Evolutionary conservation across 139 green algal species (phyloP).

Genomic region (Ettlia oleoabundans): DNA sequence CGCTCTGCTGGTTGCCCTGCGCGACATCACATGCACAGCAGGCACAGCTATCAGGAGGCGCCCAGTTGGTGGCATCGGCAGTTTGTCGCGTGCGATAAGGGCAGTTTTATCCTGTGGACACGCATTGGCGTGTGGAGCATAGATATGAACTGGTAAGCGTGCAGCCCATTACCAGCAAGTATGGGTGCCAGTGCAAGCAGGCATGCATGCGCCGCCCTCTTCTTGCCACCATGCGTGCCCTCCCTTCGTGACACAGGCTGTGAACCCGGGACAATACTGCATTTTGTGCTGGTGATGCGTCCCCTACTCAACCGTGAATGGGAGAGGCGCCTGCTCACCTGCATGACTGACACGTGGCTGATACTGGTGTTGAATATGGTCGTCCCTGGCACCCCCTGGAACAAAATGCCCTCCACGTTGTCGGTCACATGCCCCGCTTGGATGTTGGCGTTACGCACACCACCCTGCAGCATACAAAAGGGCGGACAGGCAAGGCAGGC

Average conservation of each 20-base stretch:
- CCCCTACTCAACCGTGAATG: too few relatives aligned
- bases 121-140: too few relatives aligned
- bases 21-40: too few relatives aligned
- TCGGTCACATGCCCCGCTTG: not conserved
- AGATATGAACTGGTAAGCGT: too few relatives aligned
- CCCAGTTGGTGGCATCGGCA: not conserved
- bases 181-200: not conserved
- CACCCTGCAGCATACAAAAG: not conserved
- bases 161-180: not conserved
- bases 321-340: not conserved
- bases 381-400: not conserved
- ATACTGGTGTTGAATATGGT: not conserved
- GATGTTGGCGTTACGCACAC: not conserved
- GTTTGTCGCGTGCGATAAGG: not conserved
- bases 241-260: not conserved
- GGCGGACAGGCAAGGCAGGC: not conserved
- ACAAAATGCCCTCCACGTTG: not conserved
- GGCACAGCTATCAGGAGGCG: not conserved
- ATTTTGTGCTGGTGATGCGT: too few relatives aligned
- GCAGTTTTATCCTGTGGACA: too few relatives aligned
- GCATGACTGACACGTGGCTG: slow-evolving; percentile 7
- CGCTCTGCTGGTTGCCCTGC: slow-evolving; percentile 8
- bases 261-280: too few relatives aligned
- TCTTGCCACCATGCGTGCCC: not conserved
- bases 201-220: not conserved